Base-by-base conservation (phyloP, 1,284 basidiomycete species). In the Sparassis latifolia region DNA sequence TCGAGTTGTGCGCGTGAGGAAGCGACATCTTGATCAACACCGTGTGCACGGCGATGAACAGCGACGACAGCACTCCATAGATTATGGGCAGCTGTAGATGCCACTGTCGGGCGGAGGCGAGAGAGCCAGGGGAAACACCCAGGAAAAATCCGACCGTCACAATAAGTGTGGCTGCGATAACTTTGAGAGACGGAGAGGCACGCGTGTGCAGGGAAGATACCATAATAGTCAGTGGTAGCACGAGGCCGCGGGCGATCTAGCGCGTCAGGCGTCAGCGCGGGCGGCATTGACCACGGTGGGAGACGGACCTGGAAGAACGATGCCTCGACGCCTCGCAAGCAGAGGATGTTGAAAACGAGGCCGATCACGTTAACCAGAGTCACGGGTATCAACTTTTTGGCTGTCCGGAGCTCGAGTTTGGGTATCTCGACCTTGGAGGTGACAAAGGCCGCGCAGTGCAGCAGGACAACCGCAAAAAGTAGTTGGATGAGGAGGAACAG, bases 171-270 rank as follows among this genome's bases (percentile, higher is more conserved):
- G 83, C 79, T 2, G 69, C 43, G 20, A 86, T 58, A 10, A 83
- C 77, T 41, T 71, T 72, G 10, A 54, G 29, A 2, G 78, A 69
- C 0, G 84, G 84, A 0, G 64, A 57, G 3, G 74, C 68, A 33
- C 69, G 72, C 0, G 77, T 78, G 51, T 76, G 67, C 10, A 77
- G 44, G 10, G 78, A 79, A 1, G 82, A 83, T 6, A 84, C 78
- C 3, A 73, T 52, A 47, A 89, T 85, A 1, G 87, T 90, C n/a
- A 89, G 70, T 0, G 86, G 87, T 5, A 92, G 74, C 6, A 87
- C 80, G 46, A 91, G 76, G 0, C 88, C 88, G 53, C 88, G 73
- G 1, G 88, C 88, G 61, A 92, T 86, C 84, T 89, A 59, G 10
- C 41, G 46, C 33, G 33, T 30, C 20, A 43, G 20, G 39, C 7